Base-by-base conservation (phyloP, 208 protist genomes). In the Trypanosoma lewisi region DNA sequence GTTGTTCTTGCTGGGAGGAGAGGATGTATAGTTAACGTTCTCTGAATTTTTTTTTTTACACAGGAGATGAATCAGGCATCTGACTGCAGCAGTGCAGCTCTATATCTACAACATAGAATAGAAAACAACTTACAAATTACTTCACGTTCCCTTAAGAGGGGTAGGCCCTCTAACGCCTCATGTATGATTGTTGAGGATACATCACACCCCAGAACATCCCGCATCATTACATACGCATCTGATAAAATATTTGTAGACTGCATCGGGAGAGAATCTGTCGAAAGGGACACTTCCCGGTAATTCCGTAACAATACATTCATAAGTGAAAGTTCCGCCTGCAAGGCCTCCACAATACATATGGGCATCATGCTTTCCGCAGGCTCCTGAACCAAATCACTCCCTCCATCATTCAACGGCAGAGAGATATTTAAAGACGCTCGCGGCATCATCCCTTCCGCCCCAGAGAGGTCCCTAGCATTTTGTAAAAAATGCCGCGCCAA, bases 221-320 rank as follows among this genome's bases (percentile, higher is more conserved):
- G 49, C 9, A 28, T 31, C 31, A 67, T 67, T 21, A 67, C 34
- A 57, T 59, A 59, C 2, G 59, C 34, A 67, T 67, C 61, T 17
- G 61, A 58, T 49, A 67, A 49, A 58, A 67, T 67, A 45, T 59
- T 67, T 51, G 61, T 67, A 9, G 61, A 67, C 4, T 67, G 37
- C 17, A 59, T 51, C 7, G 37, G 39, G 28, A 67, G 50, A 41
- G 34, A 37, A 51, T 67, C 50, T 33, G 27, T n/a, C 14, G 61
- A 30, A 33, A 7, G 14, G 36, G 50, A 54, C 6, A 39, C 36
- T 42, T 3, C 37, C 12, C 30, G 48, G 61, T 67, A 41, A 37
- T 58, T 67, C 14, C 50, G 61, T 7, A 59, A 37, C 34, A 67
- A 34, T n/a, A 19, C 0, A 17, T 67, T 51, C 50, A 67, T 59